Base-by-base conservation (phyloP, 306 rosid species). In the Leucaena leucocephala region DNA sequence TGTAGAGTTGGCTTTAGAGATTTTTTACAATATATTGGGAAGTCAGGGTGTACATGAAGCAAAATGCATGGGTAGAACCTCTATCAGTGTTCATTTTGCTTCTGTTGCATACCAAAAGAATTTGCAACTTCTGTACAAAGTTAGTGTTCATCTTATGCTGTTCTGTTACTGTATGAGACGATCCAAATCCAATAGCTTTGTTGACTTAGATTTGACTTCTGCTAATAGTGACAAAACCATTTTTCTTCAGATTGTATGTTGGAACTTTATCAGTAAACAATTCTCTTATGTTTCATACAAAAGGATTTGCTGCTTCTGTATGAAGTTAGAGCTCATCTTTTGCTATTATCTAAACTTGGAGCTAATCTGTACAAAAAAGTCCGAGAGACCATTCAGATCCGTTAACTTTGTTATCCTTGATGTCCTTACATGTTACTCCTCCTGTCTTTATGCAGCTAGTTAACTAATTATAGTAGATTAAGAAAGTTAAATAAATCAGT, bases 1-100 rank as follows among this genome's bases (percentile, higher is more conserved):
- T 87, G 89, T 91, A 90, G 95, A 82, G 88, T 86, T 85, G 86
- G 89, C 83, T 72, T 82, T 85, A 86, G 91, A 82, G 81, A 83
- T 75, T 82, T 86, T 83, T 92, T 78, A 82, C 87, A 14, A 82
- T 88, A 82, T 88, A 84, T 81, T 83, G 83, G 85, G 73, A 75
- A 84, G 82, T 75, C 83, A 81, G 61, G 76, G 72, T 78, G 87
- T 84, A 80, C 66, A 78, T 49, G 75, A 84, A 81, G 84, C 84
- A 77, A 19, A 84, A 67, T 80, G 59, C 54, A 75, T 79, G 82
- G 76, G 62, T 83, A 76, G 74, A 63, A 81, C 52, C 80, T 78
- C 77, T 77, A 52, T 74, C 48, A 27, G 78, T 64, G 22, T 44
- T 49, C 59, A 74, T 65, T 83, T 80, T 73, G 73, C 84, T 77